Evolutionary conservation across 768 basidiomycete species (phyloP), one percentile per base, ranked within the genome.

Genomic region (Tephrocybe sp.): DNA sequence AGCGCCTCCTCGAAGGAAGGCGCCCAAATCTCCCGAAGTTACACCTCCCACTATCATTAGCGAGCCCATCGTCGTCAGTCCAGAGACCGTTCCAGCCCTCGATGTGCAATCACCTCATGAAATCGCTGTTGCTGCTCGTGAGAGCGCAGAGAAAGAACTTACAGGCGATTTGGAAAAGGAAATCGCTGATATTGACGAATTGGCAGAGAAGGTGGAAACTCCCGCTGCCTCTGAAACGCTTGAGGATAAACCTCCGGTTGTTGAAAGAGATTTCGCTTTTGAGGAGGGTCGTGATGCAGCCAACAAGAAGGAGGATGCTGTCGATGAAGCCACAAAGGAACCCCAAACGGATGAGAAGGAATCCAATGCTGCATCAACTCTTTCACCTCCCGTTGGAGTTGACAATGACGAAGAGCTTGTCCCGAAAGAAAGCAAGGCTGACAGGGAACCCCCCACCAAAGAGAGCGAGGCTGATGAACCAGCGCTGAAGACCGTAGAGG

Each of bases 1-100:
- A 21, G 89, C 76, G 3, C 88, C 87, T 41, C 90, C 91, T 8
- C 74, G 89, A 34, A 83, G 76, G 67, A 86, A 87, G 59, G 61
- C 73, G 4, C 70, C 69, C 40, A 85, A 80, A 63, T 75, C 79
- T 10, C 66, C 75, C 7, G 50, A 56, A 23, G 54, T 60, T 4
- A 42, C 59, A 39, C 50, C 54, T 24, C 34, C 53, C 3, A 19
- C 52, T 42, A 41, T 53, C 42, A 38, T 60, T 27, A 47, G 12
- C 6, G 57, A 57, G 23, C 47, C 37, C 9, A n/a, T 51, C n/a
- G 52, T 54, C 16, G 41, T 13, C n/a, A 29, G 34, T 30, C 51
- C 49, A 19, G 57, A 49, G 8, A 30, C 30, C 25, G 42, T 25
- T 29, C 43, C 51, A n/a, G n/a, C 42, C 19, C 13, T 31, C 24